These are phyloP conservation scores for Bisporella sp. DNA, from an alignment of 2,329 filamentous ascomycete species.

Conservation along the genomic window DNA sequence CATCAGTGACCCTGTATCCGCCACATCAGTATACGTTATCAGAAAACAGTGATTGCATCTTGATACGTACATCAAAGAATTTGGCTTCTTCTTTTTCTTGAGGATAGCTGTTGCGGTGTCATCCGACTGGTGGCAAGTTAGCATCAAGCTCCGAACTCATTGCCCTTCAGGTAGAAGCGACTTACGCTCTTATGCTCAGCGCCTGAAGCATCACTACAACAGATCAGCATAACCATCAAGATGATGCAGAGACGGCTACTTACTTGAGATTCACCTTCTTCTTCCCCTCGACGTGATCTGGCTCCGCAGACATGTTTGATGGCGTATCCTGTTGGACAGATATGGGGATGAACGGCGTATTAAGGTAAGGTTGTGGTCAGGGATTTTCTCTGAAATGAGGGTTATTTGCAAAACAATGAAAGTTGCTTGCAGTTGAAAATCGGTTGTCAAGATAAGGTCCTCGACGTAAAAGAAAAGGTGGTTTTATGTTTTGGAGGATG, in stretches of 20 bases:
- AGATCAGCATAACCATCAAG: constrained; percentile 31
- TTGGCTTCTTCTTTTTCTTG: constrained; percentile 99
- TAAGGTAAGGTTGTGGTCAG: constrained; percentile 3
- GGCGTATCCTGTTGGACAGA: constrained; percentile 31
- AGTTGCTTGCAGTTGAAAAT: background rate
- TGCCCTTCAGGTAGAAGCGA: constrained; percentile 20
- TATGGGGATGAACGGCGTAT: constrained; percentile 2
- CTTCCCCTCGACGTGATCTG: constrained; percentile 58
- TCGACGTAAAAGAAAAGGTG: constrained; percentile 8
- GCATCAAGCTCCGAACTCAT: constrained; percentile 21
- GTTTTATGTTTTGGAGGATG: constrained; percentile 1
- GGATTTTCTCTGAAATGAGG: constrained; percentile 2
- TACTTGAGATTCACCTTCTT: constrained; percentile 81
- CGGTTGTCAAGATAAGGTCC: constrained; percentile 1
- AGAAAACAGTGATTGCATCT: constrained; percentile 3
- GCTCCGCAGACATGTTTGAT: constrained; percentile 62
- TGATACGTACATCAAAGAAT: constrained; percentile 80
- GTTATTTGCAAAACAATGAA: background rate
- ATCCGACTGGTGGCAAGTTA: constrained; percentile 57
- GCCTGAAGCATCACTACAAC: constrained; percentile 74
- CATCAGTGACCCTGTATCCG: constrained; percentile 79
- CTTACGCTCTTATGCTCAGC: constrained; percentile 78
- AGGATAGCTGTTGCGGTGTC: constrained; percentile 93
- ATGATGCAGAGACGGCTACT: constrained; percentile 28
- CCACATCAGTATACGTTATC: constrained; percentile 27